Evolutionary conservation across 225 moss, liverwort and hornwort genomes (phyloP), one percentile per base, ranked within the genome.

Genomic region (Anthoceros angustus): DNA sequence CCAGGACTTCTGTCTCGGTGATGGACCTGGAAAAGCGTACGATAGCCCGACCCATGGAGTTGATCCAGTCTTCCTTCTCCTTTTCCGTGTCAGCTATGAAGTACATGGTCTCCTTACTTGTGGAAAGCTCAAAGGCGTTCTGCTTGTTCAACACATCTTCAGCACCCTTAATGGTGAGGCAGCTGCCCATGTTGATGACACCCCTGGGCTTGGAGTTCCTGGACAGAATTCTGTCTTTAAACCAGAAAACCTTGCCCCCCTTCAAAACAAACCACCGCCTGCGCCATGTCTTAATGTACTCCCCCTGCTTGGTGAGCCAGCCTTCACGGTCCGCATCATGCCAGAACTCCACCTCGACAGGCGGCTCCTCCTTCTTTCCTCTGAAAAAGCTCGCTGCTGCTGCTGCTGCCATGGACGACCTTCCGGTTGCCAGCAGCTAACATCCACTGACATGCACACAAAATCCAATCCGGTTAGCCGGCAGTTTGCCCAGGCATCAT

Each of bases 21-120:
- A 94, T 87, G 2, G 82, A 87, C 69, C 77, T 84, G 23, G 90
- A 90, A 73, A 87, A 90, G 41, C 87, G 72, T 25, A 94, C 90
- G 42, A 94, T 94, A 38, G 93, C 90, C 46, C 84, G 80, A 40
- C 86, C 87, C 10, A 94, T 88, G 2, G 87, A 79, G 61, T 94
- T 88, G 65, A 88, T 94, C 87, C 90, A 90, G 67, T 94, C 93
- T 75, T 94, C 93, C 79, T 94, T 90, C 76, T 90, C 90, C 83
- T 91, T 95, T 67, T 95, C 94, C 39, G 88, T 86, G 65, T 91
- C 90, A 2, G 91, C 94, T 14, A 95, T 86, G 76, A 95, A 95
- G 64, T 88, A 90, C 88, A 95, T 95, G 15, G 88, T 90, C 70
- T 95, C 88, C 69, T 84, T 86, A 55, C 77, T 90, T 12, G 88